Evolutionary conservation across 2,329 filamentous ascomycete genomes (phyloP).

Genomic region (Arthrobotrys megalospora): DNA sequence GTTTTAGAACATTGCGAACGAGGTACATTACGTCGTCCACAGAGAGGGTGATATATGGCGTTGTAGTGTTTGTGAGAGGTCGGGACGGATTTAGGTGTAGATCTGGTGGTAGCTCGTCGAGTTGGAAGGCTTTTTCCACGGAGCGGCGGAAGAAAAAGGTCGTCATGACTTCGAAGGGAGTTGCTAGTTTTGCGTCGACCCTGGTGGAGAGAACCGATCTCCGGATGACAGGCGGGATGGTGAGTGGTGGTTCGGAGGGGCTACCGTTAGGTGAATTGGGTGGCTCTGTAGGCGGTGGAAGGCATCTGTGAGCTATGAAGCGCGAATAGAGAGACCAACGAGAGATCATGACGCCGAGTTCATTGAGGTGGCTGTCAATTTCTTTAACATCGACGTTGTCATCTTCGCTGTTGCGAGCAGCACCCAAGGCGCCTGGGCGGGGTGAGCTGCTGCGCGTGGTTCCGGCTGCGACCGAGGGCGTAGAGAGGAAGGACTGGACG

Average conservation of each 20-base stretch:
- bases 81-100: conserved; percentile 73
- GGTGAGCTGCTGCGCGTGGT: conserved; percentile 83
- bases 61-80: conserved; percentile 76
- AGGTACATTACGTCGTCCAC: conserved; percentile 99
- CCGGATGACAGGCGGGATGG: conserved; percentile 80
- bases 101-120: conserved; percentile 88
- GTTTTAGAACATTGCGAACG: conserved; percentile 89
- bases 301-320: conserved; percentile 89
- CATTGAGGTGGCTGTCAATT: conserved; percentile 86
- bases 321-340: conserved; percentile 93
- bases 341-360: conserved; percentile 91
- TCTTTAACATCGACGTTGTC: conserved; percentile 98
- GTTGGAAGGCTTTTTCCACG: conserved; percentile 96
- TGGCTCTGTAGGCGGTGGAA: conserved; percentile 70
- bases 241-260: conserved; percentile 69
- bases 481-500: conserved; percentile 89
- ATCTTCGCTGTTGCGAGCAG: conserved; percentile 80
- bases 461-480: conserved; percentile 73
- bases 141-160: conserved; percentile 97
- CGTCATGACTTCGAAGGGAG: conserved; percentile 91
- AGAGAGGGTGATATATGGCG: conserved; percentile 91
- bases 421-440: conserved; percentile 73
- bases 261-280: conserved; percentile 9
- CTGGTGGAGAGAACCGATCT: conserved; percentile 87
- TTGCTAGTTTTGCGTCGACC: conserved; percentile 79